Conservation (phyloP, 2,329 filamentous ascomycete genomes). For the Diplodia sapinea region DNA sequence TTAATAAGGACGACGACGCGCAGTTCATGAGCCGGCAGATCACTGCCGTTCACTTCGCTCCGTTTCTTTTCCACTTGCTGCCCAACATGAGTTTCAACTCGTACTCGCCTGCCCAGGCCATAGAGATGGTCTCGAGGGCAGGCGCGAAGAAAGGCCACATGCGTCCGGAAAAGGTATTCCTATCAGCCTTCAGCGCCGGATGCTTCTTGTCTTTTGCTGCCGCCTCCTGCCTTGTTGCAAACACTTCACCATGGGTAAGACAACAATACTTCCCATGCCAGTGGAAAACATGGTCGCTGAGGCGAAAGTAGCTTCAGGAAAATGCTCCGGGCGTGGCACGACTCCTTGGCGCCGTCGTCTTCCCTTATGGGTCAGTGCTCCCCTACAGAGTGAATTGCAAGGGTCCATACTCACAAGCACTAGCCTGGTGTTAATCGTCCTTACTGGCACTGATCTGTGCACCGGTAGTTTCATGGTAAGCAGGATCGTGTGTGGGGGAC, state of each 20-base stretch:
- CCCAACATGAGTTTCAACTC: constrained; percentile 40
- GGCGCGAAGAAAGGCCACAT: constrained; percentile 60
- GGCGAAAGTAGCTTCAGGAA: constrained; percentile 19
- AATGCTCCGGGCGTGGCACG: constrained; percentile 28
- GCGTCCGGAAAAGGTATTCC: constrained; percentile 60
- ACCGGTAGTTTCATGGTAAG: constrained; percentile 31
- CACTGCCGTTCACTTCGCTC: not conserved
- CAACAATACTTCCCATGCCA: too few relatives aligned
- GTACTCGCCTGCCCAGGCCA: constrained; percentile 57
- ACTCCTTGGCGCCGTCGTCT: constrained; percentile 26
- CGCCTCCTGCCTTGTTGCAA: constrained; percentile 27
- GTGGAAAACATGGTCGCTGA: not conserved
- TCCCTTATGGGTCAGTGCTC: constrained; percentile 28
- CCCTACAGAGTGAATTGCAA: not conserved
- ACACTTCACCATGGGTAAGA: constrained; percentile 32
- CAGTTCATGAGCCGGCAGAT: not conserved
- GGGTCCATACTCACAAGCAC: not conserved
- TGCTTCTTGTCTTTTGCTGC: constrained; percentile 57
- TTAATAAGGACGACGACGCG: constrained; percentile 7
- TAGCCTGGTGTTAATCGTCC: constrained; percentile 35
- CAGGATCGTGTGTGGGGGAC: too few relatives aligned
- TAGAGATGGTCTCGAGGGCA: constrained; percentile 58
- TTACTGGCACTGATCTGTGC: constrained; percentile 29
- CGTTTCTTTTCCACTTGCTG: not conserved
- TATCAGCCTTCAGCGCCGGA: constrained; percentile 59